These are phyloP conservation scores for Capsicum chinense DNA, from an alignment of 257 asterid genomes.

Conservation along the genomic window DNA sequence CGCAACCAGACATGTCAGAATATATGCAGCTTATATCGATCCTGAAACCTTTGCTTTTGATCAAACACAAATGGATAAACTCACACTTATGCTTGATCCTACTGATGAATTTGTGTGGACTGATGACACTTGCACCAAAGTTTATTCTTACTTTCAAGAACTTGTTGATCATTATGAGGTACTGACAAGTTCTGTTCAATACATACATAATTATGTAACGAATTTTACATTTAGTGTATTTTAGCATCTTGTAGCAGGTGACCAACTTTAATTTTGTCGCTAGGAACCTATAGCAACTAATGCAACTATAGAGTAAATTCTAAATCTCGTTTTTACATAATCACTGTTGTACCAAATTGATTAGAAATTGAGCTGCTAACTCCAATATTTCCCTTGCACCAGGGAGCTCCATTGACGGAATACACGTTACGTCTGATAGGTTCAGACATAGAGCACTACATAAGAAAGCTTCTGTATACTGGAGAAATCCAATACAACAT, in stretches of 20 bases:
- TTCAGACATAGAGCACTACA: conserved; percentile 85
- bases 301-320: neutral
- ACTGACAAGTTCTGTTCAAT: conserved; percentile 8
- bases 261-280: neutral
- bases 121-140: conserved; percentile 67
- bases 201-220: neutral
- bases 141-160: conserved; percentile 84
- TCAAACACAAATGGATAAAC: conserved; percentile 85
- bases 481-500: conserved; percentile 86
- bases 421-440: conserved; percentile 92
- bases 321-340: neutral
- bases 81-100: conserved; percentile 84
- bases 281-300: neutral
- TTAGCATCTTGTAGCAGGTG: neutral
- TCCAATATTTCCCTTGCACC: conserved; percentile 33
- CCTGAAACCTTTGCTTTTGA: conserved; percentile 82
- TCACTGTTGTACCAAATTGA: conserved; percentile 5
- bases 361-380: neutral
- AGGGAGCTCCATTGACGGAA: conserved; percentile 93
- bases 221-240: neutral
- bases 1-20: conserved; percentile 82
- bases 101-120: conserved; percentile 88
- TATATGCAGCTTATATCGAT: conserved; percentile 82
- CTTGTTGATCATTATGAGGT: conserved; percentile 93
- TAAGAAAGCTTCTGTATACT: conserved; percentile 73